These are phyloP conservation scores for Fusarium penzigii DNA, from an alignment of 2,329 filamentous ascomycete species.

Conservation along the genomic window DNA sequence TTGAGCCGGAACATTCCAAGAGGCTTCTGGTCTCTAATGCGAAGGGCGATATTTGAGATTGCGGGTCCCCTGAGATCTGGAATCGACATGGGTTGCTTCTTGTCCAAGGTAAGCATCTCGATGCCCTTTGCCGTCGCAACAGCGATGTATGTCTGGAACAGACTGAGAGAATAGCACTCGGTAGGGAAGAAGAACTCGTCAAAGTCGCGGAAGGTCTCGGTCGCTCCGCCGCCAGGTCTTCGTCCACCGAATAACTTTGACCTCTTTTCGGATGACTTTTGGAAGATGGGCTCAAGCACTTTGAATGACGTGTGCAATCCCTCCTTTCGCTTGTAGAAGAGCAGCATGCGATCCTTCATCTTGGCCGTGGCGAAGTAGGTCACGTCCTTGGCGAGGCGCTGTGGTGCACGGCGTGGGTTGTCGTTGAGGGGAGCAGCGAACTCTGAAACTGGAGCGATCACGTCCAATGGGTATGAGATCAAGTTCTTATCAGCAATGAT, in stretches of 20 bases:
- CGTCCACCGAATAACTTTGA: slow-evolving; percentile 66
- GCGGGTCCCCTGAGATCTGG: slow-evolving; percentile 79
- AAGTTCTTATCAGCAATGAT: slow-evolving; percentile 89
- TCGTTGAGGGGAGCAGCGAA: slow-evolving; percentile 66
- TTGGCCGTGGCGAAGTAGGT: slow-evolving; percentile 94
- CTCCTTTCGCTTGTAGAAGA: slow-evolving; percentile 97
- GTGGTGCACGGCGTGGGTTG: slow-evolving; percentile 80
- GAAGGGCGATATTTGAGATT: slow-evolving; percentile 80
- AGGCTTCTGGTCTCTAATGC: slow-evolving; percentile 80
- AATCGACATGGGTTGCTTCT: slow-evolving; percentile 93
- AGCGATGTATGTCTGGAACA: slow-evolving; percentile 93
- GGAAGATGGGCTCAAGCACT: slow-evolving; percentile 92
- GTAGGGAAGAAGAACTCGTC: slow-evolving; percentile 98
- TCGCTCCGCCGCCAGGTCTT: slow-evolving; percentile 65
- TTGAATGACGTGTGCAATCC: slow-evolving; percentile 92
- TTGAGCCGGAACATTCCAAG: slow-evolving; percentile 96
- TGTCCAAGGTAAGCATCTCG: slow-evolving; percentile 94
- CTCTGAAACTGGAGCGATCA: slow-evolving; percentile 66
- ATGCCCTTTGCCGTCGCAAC: slow-evolving; percentile 90
- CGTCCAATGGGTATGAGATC: slow-evolving; percentile 91
- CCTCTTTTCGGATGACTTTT: slow-evolving; percentile 86
- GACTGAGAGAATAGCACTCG: slow-evolving; percentile 91
- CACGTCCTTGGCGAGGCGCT: slow-evolving; percentile 89
- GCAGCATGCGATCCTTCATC: slow-evolving; percentile 93
- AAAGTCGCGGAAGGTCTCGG: slow-evolving; percentile 96